Conservation (phyloP, 495 filamentous ascomycete genomes). For the Thermochaetoides thermophila region DNA sequence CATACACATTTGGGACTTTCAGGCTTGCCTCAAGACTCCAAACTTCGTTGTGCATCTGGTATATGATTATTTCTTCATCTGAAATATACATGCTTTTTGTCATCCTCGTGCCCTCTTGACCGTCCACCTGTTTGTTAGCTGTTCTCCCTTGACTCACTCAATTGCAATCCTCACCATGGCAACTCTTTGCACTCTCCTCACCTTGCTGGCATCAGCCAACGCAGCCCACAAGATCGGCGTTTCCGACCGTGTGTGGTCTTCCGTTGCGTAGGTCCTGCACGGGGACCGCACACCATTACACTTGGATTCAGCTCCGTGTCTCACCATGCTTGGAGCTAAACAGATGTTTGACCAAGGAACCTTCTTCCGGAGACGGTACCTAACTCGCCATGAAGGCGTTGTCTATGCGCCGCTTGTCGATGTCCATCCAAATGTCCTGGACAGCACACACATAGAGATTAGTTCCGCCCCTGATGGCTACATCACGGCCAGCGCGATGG, state of each 20-base stretch:
- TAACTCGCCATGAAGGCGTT: slow-evolving; percentile 12
- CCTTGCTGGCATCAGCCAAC: slow-evolving; percentile 5
- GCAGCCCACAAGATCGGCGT: too few relatives aligned
- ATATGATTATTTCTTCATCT: too few relatives aligned
- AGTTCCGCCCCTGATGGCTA: slow-evolving; percentile 20
- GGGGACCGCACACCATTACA: slow-evolving; percentile 27
- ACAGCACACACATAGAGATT: slow-evolving; percentile 24
- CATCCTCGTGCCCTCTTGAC: too few relatives aligned
- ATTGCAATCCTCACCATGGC: slow-evolving; percentile 9
- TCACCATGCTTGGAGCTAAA: slow-evolving; percentile 30
- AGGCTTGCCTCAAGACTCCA: too few relatives aligned
- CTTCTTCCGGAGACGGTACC: slow-evolving; percentile 23
- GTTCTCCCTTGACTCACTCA: too few relatives aligned
- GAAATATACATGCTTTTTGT: too few relatives aligned
- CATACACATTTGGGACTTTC: too few relatives aligned
- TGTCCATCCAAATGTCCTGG: slow-evolving; percentile 20
- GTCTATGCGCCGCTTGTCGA: slow-evolving; percentile 18
- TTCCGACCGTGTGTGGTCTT: slow-evolving; percentile 33
- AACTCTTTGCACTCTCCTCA: slow-evolving; percentile 4
- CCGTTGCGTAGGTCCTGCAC: slow-evolving; percentile 24
- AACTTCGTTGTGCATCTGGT: too few relatives aligned
- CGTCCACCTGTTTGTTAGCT: too few relatives aligned
- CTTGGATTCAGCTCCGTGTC: slow-evolving; percentile 1
- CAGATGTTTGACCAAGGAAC: slow-evolving; percentile 24
- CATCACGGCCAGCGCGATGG: slow-evolving; percentile 19